These are phyloP conservation scores for Terfezia boudieri DNA, from an alignment of 495 filamentous ascomycete species.

Conservation along the genomic window DNA sequence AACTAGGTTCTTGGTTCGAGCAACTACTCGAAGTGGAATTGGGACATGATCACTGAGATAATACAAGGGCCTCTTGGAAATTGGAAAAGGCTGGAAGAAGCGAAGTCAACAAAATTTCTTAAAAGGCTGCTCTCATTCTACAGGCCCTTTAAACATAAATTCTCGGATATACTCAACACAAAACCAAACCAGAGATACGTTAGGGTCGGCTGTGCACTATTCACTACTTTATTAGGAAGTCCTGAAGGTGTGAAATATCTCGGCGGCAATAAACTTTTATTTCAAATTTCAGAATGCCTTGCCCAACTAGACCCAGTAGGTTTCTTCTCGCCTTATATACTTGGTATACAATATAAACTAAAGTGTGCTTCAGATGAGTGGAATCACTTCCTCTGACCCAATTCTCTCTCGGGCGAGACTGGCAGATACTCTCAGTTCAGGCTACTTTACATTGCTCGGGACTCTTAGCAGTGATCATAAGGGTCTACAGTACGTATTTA, in stretches of 20 bases:
- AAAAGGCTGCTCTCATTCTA: slow-evolving; percentile 89
- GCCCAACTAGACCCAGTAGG: slow-evolving; percentile 63
- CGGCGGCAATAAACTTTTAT: slow-evolving; percentile 71
- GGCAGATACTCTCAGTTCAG: slow-evolving; percentile 59
- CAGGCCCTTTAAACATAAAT: slow-evolving; percentile 88
- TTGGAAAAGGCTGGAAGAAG: slow-evolving; percentile 77
- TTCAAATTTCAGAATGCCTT: slow-evolving; percentile 85
- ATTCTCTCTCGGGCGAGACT: slow-evolving; percentile 72
- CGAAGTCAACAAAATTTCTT: slow-evolving; percentile 82
- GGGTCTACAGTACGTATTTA: slow-evolving; percentile 33
- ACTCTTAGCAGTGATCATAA: slow-evolving; percentile 56
- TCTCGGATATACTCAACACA: slow-evolving; percentile 63
- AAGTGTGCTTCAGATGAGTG: slow-evolving; percentile 38
- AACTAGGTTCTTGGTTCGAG: slow-evolving; percentile 52
- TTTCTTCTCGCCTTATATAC: slow-evolving; percentile 1
- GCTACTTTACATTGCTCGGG: slow-evolving; percentile 86
- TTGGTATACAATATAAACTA: not conserved
- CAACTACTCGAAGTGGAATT: slow-evolving; percentile 88
- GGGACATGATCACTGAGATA: slow-evolving; percentile 71
- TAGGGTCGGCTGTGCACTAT: slow-evolving; percentile 62
- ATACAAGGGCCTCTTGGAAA: slow-evolving; percentile 90
- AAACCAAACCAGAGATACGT: slow-evolving; percentile 90
- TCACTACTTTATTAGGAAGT: slow-evolving; percentile 64
- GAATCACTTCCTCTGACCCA: slow-evolving; percentile 64
- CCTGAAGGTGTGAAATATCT: slow-evolving; percentile 66